A percentile compares a stretch with the other conserved stretches of the same genome.
phyloP scores from a whole-genome alignment of 371 early-diverging fungal species.

The Mortierella sp. region DNA sequence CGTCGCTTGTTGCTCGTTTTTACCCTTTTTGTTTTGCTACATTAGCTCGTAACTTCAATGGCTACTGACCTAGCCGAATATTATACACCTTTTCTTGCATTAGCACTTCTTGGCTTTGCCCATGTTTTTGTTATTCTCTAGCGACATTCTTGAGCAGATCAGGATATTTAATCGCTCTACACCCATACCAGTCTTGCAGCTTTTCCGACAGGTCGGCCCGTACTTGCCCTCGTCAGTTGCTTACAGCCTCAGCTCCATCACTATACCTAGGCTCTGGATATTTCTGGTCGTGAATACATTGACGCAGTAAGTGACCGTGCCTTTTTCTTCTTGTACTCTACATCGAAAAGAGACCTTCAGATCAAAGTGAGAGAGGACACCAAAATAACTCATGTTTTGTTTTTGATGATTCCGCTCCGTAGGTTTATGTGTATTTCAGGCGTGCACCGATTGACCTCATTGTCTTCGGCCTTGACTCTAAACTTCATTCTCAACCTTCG shows the following conservation, averaged over 20 bases:
- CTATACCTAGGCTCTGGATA: constrained; percentile 76
- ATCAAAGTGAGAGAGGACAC: too few species aligned
- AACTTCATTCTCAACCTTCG: constrained; percentile 89
- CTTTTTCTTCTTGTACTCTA: constrained; percentile 1
- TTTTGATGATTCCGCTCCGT: neutral
- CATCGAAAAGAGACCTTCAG: too few species aligned
- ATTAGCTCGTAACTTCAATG: too few species aligned
- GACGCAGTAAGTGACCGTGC: constrained; percentile 74
- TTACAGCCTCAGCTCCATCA: constrained; percentile 39
- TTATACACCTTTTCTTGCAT: constrained; percentile 1
- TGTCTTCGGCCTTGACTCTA: constrained; percentile 83
- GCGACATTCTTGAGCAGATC: constrained; percentile 69
- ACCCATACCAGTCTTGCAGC: constrained; percentile 56
- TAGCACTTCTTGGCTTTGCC: constrained; percentile 87
- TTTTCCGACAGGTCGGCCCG: constrained; percentile 49
- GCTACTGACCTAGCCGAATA: too few species aligned
- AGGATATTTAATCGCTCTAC: constrained; percentile 64
- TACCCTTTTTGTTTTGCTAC: neutral
- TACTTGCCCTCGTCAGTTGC: constrained; percentile 37
- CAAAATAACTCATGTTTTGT: too few species aligned
- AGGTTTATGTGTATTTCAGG: constrained; percentile 88
- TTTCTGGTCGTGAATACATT: constrained; percentile 74
- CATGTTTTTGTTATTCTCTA: constrained; percentile 77
- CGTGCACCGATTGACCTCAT: constrained; percentile 84
- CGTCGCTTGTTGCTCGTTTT: constrained; percentile 3